These are phyloP conservation scores for Lumnitzera littorea DNA, from an alignment of 345 rosid genomes.

Conservation along the genomic window DNA sequence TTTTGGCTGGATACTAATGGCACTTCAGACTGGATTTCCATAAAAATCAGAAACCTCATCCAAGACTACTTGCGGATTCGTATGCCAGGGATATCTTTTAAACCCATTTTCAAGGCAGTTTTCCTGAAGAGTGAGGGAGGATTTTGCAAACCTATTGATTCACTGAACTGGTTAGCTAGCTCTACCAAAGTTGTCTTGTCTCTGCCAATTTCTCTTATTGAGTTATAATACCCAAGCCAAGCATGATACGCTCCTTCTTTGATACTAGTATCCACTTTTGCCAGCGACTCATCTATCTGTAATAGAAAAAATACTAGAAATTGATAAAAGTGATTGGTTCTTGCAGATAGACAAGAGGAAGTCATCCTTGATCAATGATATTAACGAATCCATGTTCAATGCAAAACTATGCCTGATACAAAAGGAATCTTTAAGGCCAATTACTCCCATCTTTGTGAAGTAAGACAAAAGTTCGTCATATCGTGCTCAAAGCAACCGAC, in stretches of 20 bases:
- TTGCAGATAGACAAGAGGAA: neutral
- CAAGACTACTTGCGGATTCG: slow-evolving; percentile 36
- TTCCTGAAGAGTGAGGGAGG: slow-evolving; percentile 73
- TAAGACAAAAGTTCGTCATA: too few species aligned
- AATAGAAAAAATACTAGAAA: slow-evolving; percentile 9
- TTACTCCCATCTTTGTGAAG: too few species aligned
- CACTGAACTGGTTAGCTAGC: slow-evolving; percentile 63
- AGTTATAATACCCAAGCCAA: slow-evolving; percentile 93
- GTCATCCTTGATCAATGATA: neutral
- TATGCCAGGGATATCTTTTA: slow-evolving; percentile 74
- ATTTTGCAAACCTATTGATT: slow-evolving; percentile 72
- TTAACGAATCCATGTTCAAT: neutral
- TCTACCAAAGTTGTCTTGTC: slow-evolving; percentile 83
- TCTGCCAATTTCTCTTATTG: slow-evolving; percentile 75
- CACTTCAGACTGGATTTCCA: too few species aligned
- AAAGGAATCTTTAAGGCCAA: too few species aligned
- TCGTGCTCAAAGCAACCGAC: too few species aligned
- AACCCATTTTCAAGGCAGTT: slow-evolving; percentile 94
- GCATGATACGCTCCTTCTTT: slow-evolving; percentile 97
- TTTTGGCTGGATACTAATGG: too few species aligned
- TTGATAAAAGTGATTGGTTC: neutral
- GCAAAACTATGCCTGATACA: neutral
- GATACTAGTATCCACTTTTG: slow-evolving; percentile 61
- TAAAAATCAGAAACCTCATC: neutral
- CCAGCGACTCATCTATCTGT: slow-evolving; percentile 65